Percentiles rank a stretch among this genome's conserved stretches.
Conservation (phyloP, 2,329 filamentous ascomycete genomes). For the Aspergillus viridinutans region DNA sequence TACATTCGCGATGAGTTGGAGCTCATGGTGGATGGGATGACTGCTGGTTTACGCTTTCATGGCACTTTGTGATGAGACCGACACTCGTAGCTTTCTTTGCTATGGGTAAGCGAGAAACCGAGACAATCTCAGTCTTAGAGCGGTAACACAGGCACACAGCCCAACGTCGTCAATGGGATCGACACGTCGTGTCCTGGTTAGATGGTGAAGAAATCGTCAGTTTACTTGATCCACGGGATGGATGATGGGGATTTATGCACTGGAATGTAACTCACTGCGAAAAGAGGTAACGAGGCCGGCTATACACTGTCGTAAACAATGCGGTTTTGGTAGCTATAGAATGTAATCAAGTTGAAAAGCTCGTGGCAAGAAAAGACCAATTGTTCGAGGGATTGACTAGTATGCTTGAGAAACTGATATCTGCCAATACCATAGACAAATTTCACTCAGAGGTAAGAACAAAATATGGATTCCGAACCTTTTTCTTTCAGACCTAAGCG, state of each 20-base stretch:
- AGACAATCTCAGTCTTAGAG: constrained; percentile 2
- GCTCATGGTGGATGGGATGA: constrained; percentile 12
- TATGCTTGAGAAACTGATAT: background rate
- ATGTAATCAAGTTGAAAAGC: background rate
- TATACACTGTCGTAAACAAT: background rate
- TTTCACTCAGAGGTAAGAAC: background rate
- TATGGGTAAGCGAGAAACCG: background rate
- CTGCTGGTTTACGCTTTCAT: background rate
- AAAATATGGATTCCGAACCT: background rate
- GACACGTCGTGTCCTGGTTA: background rate
- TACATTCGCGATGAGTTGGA: constrained; percentile 21
- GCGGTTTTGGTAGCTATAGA: background rate
- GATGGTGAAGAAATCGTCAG: background rate
- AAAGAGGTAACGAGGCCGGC: background rate
- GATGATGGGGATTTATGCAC: background rate
- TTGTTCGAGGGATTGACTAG: background rate
- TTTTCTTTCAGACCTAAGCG: background rate
- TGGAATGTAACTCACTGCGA: background rate
- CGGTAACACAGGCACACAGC: background rate
- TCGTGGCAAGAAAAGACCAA: background rate
- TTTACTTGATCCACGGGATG: background rate
- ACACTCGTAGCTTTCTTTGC: background rate
- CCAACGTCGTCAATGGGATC: background rate
- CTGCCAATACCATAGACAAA: background rate
- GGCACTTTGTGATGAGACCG: background rate